Evolutionary conservation across 352 stramenopile species (phyloP).

Genomic region (Phytopythium boreale): DNA sequence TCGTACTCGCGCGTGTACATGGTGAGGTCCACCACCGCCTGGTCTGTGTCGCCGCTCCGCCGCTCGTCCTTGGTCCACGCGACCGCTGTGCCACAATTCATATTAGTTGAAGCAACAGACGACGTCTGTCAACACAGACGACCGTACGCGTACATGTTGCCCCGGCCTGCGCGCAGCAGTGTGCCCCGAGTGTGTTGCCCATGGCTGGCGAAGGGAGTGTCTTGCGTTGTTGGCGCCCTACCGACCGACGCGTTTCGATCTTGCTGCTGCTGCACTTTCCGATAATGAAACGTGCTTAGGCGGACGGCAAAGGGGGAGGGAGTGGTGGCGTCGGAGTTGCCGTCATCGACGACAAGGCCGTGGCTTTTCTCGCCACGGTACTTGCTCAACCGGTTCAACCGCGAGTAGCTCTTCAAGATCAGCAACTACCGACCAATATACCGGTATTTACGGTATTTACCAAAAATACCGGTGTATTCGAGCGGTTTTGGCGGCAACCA

Average conservation of each 20-base stretch:
- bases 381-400: not conserved
- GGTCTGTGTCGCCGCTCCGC: not conserved
- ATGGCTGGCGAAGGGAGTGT: not conserved
- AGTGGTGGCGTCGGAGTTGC: not conserved
- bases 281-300: not conserved
- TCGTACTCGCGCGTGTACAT: slow-evolving; percentile 19
- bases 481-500: not conserved
- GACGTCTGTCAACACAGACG: slow-evolving; percentile 6
- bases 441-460: not conserved
- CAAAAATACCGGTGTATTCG: no score
- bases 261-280: not conserved
- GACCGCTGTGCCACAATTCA: slow-evolving; percentile 10
- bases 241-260: not conserved
- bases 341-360: not conserved
- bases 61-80: slow-evolving; percentile 23
- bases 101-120: not conserved
- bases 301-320: not conserved
- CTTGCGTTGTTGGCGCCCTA: no score
- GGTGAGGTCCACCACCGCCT: slow-evolving; percentile 4
- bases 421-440: not conserved
- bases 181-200: slow-evolving; percentile 4
- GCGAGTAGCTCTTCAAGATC: slow-evolving; percentile 5
- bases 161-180: slow-evolving; percentile 33
- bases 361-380: slow-evolving; percentile 6
- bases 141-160: slow-evolving; percentile 13